Evolutionary conservation across 257 asterid species (phyloP).

Genomic region (Knoxia roxburghii): DNA sequence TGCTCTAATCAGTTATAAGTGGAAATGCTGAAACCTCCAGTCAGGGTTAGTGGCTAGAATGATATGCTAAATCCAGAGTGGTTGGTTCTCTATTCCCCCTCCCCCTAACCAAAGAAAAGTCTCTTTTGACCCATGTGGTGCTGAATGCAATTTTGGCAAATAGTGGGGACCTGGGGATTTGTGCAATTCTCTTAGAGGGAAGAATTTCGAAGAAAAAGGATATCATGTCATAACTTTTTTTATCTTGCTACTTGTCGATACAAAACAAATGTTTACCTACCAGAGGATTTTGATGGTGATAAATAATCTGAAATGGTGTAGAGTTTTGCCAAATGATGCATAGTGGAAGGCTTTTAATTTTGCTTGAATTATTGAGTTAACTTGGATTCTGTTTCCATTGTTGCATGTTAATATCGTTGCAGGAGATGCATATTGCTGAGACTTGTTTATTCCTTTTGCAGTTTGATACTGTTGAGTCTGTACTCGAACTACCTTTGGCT

Average conservation of each 20-base stretch:
- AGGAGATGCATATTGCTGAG: slow-evolving; percentile 10
- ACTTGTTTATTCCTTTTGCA: slow-evolving; percentile 32
- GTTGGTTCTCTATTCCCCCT: not conserved
- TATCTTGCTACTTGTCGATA: too few relatives aligned
- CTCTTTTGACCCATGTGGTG: not conserved
- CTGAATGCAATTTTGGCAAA: not conserved
- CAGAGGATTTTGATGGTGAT: too few relatives aligned
- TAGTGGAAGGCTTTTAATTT: not conserved
- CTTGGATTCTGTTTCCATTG: not conserved
- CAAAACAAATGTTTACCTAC: too few relatives aligned
- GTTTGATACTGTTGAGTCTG: slow-evolving; percentile 63
- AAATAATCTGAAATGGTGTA: not conserved
- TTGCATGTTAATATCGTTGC: not conserved
- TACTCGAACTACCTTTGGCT: slow-evolving; percentile 68
- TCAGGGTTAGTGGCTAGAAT: not conserved
- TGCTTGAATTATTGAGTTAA: not conserved
- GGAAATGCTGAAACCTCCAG: not conserved
- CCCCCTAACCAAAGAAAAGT: not conserved
- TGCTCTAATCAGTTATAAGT: not conserved
- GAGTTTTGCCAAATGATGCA: not conserved
- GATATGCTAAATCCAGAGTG: not conserved
- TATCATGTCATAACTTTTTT: too few relatives aligned
- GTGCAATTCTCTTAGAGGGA: not conserved
- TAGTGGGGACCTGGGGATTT: not conserved
- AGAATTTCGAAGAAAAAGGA: too few relatives aligned